Conservation (phyloP, 2,329 filamentous ascomycete genomes). For the Berkeleyomyces basicola region DNA sequence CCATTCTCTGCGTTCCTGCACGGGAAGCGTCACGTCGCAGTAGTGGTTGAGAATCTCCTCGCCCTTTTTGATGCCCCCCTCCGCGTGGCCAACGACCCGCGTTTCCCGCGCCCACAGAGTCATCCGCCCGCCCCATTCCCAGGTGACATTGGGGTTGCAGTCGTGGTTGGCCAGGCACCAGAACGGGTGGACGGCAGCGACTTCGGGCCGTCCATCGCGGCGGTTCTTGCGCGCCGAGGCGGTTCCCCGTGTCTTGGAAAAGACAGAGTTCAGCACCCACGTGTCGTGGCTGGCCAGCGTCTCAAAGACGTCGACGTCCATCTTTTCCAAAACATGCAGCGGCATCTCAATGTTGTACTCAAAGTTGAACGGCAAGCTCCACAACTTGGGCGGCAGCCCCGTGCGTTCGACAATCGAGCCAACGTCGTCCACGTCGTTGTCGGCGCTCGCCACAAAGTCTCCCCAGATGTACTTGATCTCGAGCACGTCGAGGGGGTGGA, state of each 20-base stretch:
- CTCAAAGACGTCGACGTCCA: conserved; percentile 63
- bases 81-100: conserved; percentile 32
- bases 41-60: conserved; percentile 91
- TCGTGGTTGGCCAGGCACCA: conserved; percentile 97
- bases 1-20: conserved; percentile 76
- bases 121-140: conserved; percentile 81
- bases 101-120: conserved; percentile 46
- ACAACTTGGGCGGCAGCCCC: conserved; percentile 34
- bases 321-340: conserved; percentile 64
- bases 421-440: conserved; percentile 22
- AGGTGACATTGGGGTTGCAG: conserved; percentile 85
- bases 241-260: conserved; percentile 83
- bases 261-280: conserved; percentile 83
- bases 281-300: conserved; percentile 44
- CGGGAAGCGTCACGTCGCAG: conserved; percentile 65
- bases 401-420: conserved; percentile 4
- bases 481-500: conserved; percentile 45
- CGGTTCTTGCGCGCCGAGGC: conserved; percentile 70
- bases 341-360: conserved; percentile 57
- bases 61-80: conserved; percentile 52
- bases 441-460: conserved; percentile 38
- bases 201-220: conserved; percentile 68
- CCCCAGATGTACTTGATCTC: conserved; percentile 56
- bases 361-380: conserved; percentile 65
- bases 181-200: conserved; percentile 82